Evolutionary conservation across 805 yeast species (phyloP).

Genomic region (Barnettozyma salicaria): DNA sequence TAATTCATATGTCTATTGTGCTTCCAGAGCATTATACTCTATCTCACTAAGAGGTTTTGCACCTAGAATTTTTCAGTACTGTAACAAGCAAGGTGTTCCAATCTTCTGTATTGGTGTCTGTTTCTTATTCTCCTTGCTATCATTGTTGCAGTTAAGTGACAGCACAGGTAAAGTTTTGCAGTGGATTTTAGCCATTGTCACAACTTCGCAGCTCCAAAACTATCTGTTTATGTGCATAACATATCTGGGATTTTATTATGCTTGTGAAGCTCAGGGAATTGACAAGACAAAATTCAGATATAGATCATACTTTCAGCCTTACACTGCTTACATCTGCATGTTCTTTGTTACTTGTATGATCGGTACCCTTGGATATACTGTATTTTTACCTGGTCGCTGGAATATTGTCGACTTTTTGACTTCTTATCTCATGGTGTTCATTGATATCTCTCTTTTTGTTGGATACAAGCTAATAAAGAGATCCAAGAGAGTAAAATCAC

Average conservation of each 20-base stretch:
- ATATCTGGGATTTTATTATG: constrained; percentile 58
- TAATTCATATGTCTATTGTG: constrained; percentile 49
- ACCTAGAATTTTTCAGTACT: constrained; percentile 51
- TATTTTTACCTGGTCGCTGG: constrained; percentile 69
- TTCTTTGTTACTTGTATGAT: constrained; percentile 43
- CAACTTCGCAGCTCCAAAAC: constrained; percentile 58
- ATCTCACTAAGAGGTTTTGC: constrained; percentile 51
- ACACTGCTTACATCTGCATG: constrained; percentile 43
- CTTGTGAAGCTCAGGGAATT: constrained; percentile 48
- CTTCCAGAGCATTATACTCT: constrained; percentile 52
- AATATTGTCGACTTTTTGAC: constrained; percentile 56
- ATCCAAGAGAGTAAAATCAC: constrained; percentile 39
- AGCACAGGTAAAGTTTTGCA: constrained; percentile 52
- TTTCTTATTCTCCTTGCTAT: constrained; percentile 49
- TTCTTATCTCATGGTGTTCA: constrained; percentile 66
- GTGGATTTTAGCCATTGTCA: constrained; percentile 64
- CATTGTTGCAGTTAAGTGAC: constrained; percentile 54
- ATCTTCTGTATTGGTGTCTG: constrained; percentile 54
- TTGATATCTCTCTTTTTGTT: constrained; percentile 40
- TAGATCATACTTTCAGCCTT: constrained; percentile 57
- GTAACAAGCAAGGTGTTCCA: constrained; percentile 65
- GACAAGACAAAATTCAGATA: constrained; percentile 36
- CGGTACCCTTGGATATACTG: constrained; percentile 60
- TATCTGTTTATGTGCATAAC: constrained; percentile 51
- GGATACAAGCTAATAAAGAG: constrained; percentile 44